phyloP scores from a whole-genome alignment of 371 early-diverging fungal species.

The Actinomucor elegans region DNA sequence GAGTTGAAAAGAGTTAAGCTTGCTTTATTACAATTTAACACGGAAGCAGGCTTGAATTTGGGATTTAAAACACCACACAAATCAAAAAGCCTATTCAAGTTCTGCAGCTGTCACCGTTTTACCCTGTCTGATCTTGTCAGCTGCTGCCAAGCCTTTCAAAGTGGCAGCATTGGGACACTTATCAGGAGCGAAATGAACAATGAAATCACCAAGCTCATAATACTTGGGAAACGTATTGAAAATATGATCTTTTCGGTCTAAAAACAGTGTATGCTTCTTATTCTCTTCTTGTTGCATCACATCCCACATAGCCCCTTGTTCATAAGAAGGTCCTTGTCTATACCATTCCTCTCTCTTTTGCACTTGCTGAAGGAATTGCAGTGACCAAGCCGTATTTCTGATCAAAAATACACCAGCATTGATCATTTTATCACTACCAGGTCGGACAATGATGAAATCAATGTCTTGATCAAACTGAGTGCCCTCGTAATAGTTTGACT shows the following conservation, averaged over 20 bases:
- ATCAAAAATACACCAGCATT: slow-evolving; percentile 63
- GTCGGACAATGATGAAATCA: slow-evolving; percentile 48
- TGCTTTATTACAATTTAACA: too few relatives aligned
- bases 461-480: slow-evolving; percentile 25
- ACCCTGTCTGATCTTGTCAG: slow-evolving; percentile 21
- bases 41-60: too few relatives aligned
- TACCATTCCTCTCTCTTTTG: slow-evolving; percentile 43
- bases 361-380: slow-evolving; percentile 38
- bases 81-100: too few relatives aligned
- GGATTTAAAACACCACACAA: too few relatives aligned
- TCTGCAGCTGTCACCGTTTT: slow-evolving; percentile 12
- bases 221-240: slow-evolving; percentile 54
- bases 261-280: slow-evolving; percentile 18
- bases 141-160: slow-evolving; percentile 36
- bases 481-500: slow-evolving; percentile 15
- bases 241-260: slow-evolving; percentile 47
- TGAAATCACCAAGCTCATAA: slow-evolving; percentile 46
- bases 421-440: slow-evolving; percentile 47
- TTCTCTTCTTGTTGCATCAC: slow-evolving; percentile 34
- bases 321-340: slow-evolving; percentile 34
- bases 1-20: too few relatives aligned
- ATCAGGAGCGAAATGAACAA: slow-evolving; percentile 57
- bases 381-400: slow-evolving; percentile 51
- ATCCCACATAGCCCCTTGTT: slow-evolving; percentile 60
- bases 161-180: slow-evolving; percentile 53